These are phyloP conservation scores for Talaromyces rugulosus DNA, from an alignment of 2,329 filamentous ascomycete species.

Conservation along the genomic window DNA sequence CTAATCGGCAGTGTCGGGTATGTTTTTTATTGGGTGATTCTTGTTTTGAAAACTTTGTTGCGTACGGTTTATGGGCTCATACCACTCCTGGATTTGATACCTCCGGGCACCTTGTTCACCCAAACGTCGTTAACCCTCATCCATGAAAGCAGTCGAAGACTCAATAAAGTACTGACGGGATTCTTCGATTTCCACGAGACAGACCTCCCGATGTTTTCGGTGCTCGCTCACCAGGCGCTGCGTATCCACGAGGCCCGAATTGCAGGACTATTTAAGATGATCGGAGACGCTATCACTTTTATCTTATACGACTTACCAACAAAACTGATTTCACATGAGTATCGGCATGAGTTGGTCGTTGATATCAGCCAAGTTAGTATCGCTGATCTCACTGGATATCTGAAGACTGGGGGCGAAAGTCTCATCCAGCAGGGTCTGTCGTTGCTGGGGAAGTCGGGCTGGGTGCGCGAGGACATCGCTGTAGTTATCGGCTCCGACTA, in stretches of 20 bases:
- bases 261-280: slow-evolving; percentile 34
- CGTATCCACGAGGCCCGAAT: slow-evolving; percentile 56
- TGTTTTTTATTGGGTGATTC: slow-evolving; percentile 36
- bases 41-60: slow-evolving; percentile 29
- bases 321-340: slow-evolving; percentile 24
- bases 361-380: slow-evolving; percentile 18
- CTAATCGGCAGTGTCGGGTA: slow-evolving; percentile 62
- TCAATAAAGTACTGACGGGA: slow-evolving; percentile 33
- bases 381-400: slow-evolving; percentile 14
- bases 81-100: slow-evolving; percentile 33
- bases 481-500: slow-evolving; percentile 45
- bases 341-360: slow-evolving; percentile 20
- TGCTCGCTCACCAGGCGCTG: slow-evolving; percentile 68
- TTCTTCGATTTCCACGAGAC: slow-evolving; percentile 45
- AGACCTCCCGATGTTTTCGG: slow-evolving; percentile 73
- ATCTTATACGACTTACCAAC: slow-evolving; percentile 37
- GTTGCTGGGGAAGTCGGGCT: slow-evolving; percentile 15
- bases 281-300: slow-evolving; percentile 41
- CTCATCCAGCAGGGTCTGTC: neutral
- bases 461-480: slow-evolving; percentile 22
- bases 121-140: slow-evolving; percentile 40
- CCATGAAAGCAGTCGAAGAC: slow-evolving; percentile 36
- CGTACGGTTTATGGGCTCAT: slow-evolving; percentile 31
- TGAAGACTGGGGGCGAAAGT: slow-evolving; percentile 18
- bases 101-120: slow-evolving; percentile 32